Evolutionary conservation across 352 stramenopile species (phyloP).

Genomic region (Phytopythium mirpurense): DNA sequence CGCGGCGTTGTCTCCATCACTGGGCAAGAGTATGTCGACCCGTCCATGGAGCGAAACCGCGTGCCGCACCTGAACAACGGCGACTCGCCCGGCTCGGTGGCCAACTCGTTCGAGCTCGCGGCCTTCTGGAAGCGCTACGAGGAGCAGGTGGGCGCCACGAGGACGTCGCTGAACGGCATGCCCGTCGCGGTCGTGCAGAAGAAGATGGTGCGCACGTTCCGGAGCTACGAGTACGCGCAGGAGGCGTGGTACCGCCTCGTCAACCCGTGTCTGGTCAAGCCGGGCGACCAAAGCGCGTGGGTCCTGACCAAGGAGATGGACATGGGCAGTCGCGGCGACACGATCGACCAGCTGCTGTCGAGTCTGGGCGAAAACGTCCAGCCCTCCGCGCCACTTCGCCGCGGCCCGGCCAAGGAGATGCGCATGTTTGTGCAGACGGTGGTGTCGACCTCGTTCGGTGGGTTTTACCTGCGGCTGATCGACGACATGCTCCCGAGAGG

Average conservation of each 20-base stretch:
- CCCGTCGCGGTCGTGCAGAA: slow-evolving; percentile 58
- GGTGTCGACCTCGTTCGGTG: slow-evolving; percentile 77
- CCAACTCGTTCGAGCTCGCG: slow-evolving; percentile 51
- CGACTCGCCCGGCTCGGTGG: slow-evolving; percentile 26
- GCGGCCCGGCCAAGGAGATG: slow-evolving; percentile 11
- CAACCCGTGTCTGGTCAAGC: slow-evolving; percentile 66
- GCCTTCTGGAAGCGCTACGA: slow-evolving; percentile 75
- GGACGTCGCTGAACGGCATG: slow-evolving; percentile 55
- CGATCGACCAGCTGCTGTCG: slow-evolving; percentile 75
- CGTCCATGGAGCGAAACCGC: slow-evolving; percentile 50
- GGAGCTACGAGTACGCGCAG: slow-evolving; percentile 85
- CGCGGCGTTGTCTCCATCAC: slow-evolving; percentile 57
- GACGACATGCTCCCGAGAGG: slow-evolving; percentile 76
- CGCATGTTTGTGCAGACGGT: slow-evolving; percentile 78
- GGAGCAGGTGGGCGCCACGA: slow-evolving; percentile 54
- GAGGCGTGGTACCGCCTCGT: slow-evolving; percentile 81
- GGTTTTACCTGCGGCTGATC: slow-evolving; percentile 83
- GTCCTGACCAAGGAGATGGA: slow-evolving; percentile 78
- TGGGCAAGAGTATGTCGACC: slow-evolving; percentile 71
- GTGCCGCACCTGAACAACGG: slow-evolving; percentile 56
- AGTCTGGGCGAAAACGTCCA: slow-evolving; percentile 48
- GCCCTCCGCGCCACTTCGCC: not conserved
- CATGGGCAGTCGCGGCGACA: slow-evolving; percentile 62
- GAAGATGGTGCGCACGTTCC: slow-evolving; percentile 85
- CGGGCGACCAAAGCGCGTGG: slow-evolving; percentile 63